Percentiles rank a stretch among this genome's conserved stretches.
Evolutionary conservation across 148 eudicot genomes (phyloP).

Genomic region (Rhododendron vialii): DNA sequence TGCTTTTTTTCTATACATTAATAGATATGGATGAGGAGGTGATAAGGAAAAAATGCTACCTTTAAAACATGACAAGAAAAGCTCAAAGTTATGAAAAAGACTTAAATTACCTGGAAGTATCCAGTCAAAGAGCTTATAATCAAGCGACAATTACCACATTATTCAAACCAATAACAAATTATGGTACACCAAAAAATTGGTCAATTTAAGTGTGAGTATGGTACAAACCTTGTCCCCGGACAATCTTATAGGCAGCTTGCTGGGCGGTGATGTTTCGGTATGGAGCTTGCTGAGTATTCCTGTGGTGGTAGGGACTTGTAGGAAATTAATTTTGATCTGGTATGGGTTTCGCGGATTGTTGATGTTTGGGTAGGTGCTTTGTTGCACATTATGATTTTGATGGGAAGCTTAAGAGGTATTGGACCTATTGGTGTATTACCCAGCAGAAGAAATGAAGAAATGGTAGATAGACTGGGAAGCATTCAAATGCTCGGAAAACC

Average conservation of each 20-base stretch:
- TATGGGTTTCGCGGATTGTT: constrained; percentile 22
- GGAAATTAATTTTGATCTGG: constrained; percentile 14
- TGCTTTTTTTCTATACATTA: neutral
- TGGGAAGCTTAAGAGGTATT: constrained; percentile 18
- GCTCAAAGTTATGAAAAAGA: neutral
- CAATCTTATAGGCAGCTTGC: constrained; percentile 25
- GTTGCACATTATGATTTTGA: constrained; percentile 16
- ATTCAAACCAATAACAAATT: neutral
- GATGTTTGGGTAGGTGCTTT: constrained; percentile 16
- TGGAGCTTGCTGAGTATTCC: constrained; percentile 20
- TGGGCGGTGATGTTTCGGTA: constrained; percentile 25
- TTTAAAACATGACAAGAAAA: neutral
- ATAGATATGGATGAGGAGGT: neutral
- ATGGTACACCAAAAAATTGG: constrained; percentile 9
- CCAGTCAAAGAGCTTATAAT: constrained; percentile 13
- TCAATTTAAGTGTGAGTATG: constrained; percentile 26
- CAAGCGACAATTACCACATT: constrained; percentile 1
- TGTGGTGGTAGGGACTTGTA: constrained; percentile 18
- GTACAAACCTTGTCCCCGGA: constrained; percentile 27
- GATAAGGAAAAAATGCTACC: neutral
- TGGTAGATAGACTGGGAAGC: constrained; percentile 19
- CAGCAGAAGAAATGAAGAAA: constrained; percentile 13
- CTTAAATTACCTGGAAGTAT: constrained; percentile 17
- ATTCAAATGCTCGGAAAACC: constrained; percentile 34
- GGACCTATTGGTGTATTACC: constrained; percentile 10